Evolutionary conservation across 202 grass and related monocot genomes (phyloP), one percentile per base, ranked within the genome.

Genomic region (Zizania palustris): DNA sequence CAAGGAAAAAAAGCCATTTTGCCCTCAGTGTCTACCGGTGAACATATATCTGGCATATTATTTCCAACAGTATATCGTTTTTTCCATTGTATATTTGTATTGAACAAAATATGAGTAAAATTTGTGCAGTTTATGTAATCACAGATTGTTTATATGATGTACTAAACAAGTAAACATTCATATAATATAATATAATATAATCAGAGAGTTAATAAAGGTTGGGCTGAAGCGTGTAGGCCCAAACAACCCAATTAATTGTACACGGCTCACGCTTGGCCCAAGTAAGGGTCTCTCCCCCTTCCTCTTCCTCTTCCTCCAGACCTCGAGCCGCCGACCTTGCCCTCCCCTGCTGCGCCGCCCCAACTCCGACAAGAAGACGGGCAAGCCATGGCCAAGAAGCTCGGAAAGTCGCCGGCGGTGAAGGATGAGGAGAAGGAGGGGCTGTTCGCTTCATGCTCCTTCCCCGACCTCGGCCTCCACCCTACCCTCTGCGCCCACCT

Each of bases 391-490:
- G 62, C 76, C 34, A 90, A 74, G 60, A 84, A 79, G 75, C 22
- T 73, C 13, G 45, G 43, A 16, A 82, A 81, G 74, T 46, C 72
- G 67, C 58, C 62, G 74, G 7, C 19, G 80, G 33, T 40, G 48
- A 51, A 67, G 38, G 58, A 82, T 15, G 80, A 69, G 15, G 70
- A 65, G 4, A 18, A 21, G 11, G 55, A 72, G 28, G 82, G 82
- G 1, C 9, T 97, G 18, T 94, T 97, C 78, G 87, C 95, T 10
- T 92, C 91, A 0, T 88, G 84, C 58, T 90, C 89, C 40, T 92
- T 97, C 39, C 11, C 80, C 11, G 86, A 97, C 20, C 91, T 97
- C 77, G 87, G 89, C 1, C 87, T 92, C 63, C 84, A 92, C 73
- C 72, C 88, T 67, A 82, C 71, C 16, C 77, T 97, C 37, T 93